Percentiles rank a stretch among this genome's conserved stretches.
These are phyloP conservation scores for Clarireedia hainanense DNA, from an alignment of 2,329 filamentous ascomycete genomes.

Conservation along the genomic window DNA sequence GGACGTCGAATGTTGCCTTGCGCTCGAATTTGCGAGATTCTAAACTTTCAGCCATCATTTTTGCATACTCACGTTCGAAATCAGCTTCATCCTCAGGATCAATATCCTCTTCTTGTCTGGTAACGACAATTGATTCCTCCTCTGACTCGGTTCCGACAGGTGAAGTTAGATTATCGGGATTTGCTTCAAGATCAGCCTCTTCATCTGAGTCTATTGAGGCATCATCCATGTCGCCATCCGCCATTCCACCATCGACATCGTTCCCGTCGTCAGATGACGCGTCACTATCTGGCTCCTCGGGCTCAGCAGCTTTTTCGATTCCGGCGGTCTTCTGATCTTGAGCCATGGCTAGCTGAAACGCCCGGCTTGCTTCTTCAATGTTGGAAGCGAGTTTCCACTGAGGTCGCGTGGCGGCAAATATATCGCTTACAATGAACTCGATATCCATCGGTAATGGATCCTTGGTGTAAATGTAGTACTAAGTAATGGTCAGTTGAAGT, in stretches of 20 bases:
- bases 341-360: constrained; percentile 80
- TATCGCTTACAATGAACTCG: constrained; percentile 93
- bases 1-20: constrained; percentile 92
- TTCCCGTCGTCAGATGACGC: constrained; percentile 71
- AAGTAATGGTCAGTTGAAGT: constrained; percentile 29
- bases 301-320: constrained; percentile 59
- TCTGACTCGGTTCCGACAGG: constrained; percentile 54
- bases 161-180: constrained; percentile 43
- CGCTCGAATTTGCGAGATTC: constrained; percentile 95
- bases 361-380: constrained; percentile 72
- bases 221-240: constrained; percentile 39
- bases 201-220: constrained; percentile 43
- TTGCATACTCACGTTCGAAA: constrained; percentile 95
- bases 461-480: constrained; percentile 90
- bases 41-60: constrained; percentile 95
- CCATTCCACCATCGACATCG: constrained; percentile 51
- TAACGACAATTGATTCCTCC: constrained; percentile 88
- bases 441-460: constrained; percentile 90
- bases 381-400: constrained; percentile 85
- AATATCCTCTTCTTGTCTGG: constrained; percentile 78
- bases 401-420: constrained; percentile 73
- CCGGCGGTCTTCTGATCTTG: constrained; percentile 81
- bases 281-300: constrained; percentile 64
- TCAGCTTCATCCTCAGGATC: constrained; percentile 94
- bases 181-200: constrained; percentile 44